These are phyloP conservation scores for Lecanosticta acicola DNA, from an alignment of 2,329 filamentous ascomycete genomes.

Conservation along the genomic window DNA sequence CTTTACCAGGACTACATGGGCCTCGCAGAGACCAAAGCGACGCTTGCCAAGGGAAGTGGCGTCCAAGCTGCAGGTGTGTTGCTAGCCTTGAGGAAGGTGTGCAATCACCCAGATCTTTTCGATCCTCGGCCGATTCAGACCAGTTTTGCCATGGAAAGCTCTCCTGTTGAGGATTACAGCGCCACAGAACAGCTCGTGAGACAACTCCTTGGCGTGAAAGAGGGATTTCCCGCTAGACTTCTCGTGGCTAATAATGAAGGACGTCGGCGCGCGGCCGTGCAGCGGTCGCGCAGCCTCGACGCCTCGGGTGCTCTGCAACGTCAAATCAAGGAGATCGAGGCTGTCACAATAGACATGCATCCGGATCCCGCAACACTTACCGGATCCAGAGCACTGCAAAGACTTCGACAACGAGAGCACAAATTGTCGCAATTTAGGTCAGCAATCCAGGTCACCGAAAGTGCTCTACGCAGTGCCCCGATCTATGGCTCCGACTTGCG, in stretches of 20 bases:
- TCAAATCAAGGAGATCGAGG: conserved; percentile 20
- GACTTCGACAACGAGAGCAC: conserved; percentile 20
- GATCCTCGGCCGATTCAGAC: conserved; percentile 95
- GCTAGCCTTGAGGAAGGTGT: conserved; percentile 96
- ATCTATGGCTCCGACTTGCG: conserved; percentile 29
- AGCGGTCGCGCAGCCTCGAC: conserved; percentile 20
- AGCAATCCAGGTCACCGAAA: conserved; percentile 25
- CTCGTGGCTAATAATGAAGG: conserved; percentile 19
- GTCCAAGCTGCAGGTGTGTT: conserved; percentile 97
- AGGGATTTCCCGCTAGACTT: conserved; percentile 13
- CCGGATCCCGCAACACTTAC: conserved; percentile 24
- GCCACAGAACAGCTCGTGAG: conserved; percentile 66
- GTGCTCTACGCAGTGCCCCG: conserved; percentile 16
- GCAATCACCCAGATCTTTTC: conserved; percentile 96
- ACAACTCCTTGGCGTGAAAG: conserved; percentile 36
- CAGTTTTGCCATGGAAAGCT: conserved; percentile 77
- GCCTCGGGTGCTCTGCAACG: conserved; percentile 19
- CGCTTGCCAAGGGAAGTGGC: conserved; percentile 87
- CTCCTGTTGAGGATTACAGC: conserved; percentile 68
- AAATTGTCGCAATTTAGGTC: conserved; percentile 26
- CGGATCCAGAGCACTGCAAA: conserved; percentile 24
- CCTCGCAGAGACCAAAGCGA: conserved; percentile 80
- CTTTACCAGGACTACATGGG: conserved; percentile 95
- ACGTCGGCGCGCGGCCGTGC: conserved; percentile 13
- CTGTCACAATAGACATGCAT: conserved; percentile 8